Evolutionary conservation across 768 basidiomycete species (phyloP), one percentile per base, ranked within the genome.

Genomic region (Suillus americanus): DNA sequence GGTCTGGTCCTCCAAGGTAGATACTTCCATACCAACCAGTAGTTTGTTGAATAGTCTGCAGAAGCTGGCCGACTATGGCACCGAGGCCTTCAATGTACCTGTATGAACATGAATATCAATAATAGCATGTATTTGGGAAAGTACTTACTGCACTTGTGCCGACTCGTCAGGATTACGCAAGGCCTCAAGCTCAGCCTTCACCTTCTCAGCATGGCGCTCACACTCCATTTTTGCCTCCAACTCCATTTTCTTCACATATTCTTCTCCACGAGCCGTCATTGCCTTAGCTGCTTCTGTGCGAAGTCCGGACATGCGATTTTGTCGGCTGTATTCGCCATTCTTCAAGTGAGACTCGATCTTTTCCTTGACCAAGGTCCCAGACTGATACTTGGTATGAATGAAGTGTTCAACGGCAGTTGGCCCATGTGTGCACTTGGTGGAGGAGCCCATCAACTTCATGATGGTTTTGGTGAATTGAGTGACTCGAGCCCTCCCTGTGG

Each of bases 361-460:
- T 46, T 46, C 45, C 9, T 46, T 46, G n/a, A 46, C 45, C n/a
- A 3, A 46, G 45, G 20, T 3, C n/a, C 45, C 45, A 23, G 45
- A 46, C 45, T 46, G 45, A 46, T 46, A 46, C 4, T 60, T 23
- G 12, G 59, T 60, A 28, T 60, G 59, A 25, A 60, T 43, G 23
- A 60, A 60, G 18, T 41, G 28, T 20, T 60, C 40, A 13, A 60
- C 13, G 25, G 28, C 10, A 9, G 40, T 28, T 9, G 23, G 59
- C 10, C 59, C 38, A 43, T 10, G 23, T 60, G 59, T 25, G n/a
- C 40, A 7, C 23, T 60, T 14, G 5, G 59, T 60, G 23, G n/a
- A 25, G 38, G 59, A 60, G 40, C 59, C 59, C 45, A 60, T 60
- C 45, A 60, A 13, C 59, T 38, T 60, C 6, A 9, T 60, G 23